Percentiles rank a stretch among this genome's conserved stretches.
Conservation (phyloP, 2,329 filamentous ascomycete species). For the Cadophora malorum region DNA sequence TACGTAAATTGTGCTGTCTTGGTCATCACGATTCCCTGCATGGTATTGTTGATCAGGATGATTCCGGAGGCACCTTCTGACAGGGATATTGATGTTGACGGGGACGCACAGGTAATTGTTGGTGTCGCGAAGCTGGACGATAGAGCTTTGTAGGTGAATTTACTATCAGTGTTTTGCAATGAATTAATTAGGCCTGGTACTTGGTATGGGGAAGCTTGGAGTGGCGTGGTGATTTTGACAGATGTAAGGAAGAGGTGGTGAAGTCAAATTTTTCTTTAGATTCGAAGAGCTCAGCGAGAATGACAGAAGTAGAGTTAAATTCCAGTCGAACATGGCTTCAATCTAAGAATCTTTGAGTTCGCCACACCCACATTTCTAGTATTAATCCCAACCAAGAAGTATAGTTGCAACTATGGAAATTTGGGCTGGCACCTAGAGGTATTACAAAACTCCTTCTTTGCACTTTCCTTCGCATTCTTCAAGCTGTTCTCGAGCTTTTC, state of each 20-base stretch:
- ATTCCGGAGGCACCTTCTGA: neutral
- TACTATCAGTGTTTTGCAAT: too few species aligned
- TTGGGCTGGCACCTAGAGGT: neutral
- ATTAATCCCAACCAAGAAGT: neutral
- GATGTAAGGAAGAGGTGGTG: too few species aligned
- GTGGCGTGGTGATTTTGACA: too few species aligned
- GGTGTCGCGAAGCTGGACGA: neutral
- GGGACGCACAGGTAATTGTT: neutral
- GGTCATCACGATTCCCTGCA: neutral
- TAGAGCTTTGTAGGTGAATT: too few species aligned
- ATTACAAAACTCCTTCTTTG: neutral
- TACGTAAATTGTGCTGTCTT: neutral
- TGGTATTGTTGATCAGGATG: neutral
- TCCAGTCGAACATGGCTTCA: too few species aligned
- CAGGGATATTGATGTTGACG: neutral
- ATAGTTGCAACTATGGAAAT: neutral
- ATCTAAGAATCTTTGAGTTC: neutral
- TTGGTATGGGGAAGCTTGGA: too few species aligned
- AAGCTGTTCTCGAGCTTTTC: neutral
- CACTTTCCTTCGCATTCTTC: neutral
- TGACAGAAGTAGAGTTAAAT: too few species aligned
- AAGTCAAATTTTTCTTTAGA: too few species aligned
- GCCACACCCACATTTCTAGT: neutral
- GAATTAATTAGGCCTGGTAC: too few species aligned
- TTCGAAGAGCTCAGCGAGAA: too few species aligned